phyloP scores from a whole-genome alignment of 2,329 filamentous ascomycete genomes.

The Paramyrothecium roridum region DNA sequence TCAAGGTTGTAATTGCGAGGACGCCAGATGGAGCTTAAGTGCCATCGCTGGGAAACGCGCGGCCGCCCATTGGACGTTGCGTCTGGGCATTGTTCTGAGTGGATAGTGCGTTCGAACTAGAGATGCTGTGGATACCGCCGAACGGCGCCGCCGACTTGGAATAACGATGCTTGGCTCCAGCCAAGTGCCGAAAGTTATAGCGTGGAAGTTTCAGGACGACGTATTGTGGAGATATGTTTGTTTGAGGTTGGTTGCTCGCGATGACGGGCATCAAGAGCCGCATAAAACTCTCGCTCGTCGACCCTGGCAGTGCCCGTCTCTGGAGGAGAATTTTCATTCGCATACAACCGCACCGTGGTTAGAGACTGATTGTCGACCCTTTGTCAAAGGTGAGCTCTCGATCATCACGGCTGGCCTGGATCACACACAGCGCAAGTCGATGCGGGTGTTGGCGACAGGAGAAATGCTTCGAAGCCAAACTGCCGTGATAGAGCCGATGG shows the following conservation, averaged over 20 bases:
- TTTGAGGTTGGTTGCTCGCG: not conserved
- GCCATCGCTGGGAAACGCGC: not conserved
- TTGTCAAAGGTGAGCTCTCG: too few species aligned
- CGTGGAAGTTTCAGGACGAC: not conserved
- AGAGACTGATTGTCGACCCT: too few species aligned
- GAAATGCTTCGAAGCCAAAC: too few species aligned
- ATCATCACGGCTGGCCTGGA: too few species aligned
- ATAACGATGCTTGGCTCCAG: not conserved
- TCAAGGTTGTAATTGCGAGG: not conserved
- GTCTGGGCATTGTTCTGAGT: not conserved
- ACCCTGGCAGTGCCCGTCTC: too few species aligned
- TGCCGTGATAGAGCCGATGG: not conserved
- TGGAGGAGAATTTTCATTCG: too few species aligned
- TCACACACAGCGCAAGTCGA: too few species aligned
- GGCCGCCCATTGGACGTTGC: not conserved
- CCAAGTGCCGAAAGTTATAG: not conserved
- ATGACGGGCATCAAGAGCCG: not conserved
- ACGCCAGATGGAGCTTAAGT: not conserved
- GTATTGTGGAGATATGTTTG: not conserved
- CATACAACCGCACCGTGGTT: too few species aligned
- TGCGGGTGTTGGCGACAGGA: too few species aligned
- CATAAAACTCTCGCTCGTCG: too few species aligned
- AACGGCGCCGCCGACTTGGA: not conserved
- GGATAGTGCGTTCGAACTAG: not conserved
- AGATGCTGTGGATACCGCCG: not conserved